phyloP scores from a whole-genome alignment of 179 eudicot species.

The Drosera spatulata region DNA sequence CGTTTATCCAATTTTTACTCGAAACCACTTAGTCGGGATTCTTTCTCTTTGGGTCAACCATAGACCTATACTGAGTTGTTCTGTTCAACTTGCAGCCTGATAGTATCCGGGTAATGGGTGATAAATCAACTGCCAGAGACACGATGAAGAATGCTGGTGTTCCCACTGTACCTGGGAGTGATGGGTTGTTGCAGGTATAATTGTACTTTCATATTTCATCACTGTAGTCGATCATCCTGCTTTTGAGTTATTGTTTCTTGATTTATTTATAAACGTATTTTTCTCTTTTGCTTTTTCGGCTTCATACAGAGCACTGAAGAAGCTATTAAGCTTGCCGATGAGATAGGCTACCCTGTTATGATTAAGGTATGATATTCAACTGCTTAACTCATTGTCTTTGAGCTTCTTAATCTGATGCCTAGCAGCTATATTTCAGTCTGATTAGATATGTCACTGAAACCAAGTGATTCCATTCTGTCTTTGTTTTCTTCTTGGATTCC shows the following conservation, averaged over 20 bases:
- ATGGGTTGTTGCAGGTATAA: constrained; percentile 74
- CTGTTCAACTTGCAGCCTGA: constrained; percentile 56
- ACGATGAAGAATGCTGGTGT: constrained; percentile 99
- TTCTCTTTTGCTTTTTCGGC: neutral
- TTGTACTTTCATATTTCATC: neutral
- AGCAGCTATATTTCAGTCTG: too few species aligned
- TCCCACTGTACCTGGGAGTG: constrained; percentile 99
- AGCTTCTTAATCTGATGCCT: too few species aligned
- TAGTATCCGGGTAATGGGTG: constrained; percentile 98
- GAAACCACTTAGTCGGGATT: neutral
- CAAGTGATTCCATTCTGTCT: too few species aligned
- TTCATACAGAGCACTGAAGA: constrained; percentile 72
- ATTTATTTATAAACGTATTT: too few species aligned
- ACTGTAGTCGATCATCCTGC: neutral
- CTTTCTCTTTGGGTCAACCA: neutral
- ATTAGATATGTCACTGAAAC: too few species aligned
- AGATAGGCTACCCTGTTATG: constrained; percentile 94
- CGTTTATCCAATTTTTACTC: neutral
- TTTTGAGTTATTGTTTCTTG: neutral
- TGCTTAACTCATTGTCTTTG: neutral
- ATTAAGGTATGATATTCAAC: constrained; percentile 55
- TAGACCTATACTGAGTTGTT: neutral
- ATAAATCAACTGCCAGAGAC: constrained; percentile 92
- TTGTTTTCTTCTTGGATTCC: too few species aligned
- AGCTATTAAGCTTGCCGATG: constrained; percentile 71